Base-by-base conservation (phyloP, 192 early-diverging fungal genomes). In the Backusella parvicylindrica region DNA sequence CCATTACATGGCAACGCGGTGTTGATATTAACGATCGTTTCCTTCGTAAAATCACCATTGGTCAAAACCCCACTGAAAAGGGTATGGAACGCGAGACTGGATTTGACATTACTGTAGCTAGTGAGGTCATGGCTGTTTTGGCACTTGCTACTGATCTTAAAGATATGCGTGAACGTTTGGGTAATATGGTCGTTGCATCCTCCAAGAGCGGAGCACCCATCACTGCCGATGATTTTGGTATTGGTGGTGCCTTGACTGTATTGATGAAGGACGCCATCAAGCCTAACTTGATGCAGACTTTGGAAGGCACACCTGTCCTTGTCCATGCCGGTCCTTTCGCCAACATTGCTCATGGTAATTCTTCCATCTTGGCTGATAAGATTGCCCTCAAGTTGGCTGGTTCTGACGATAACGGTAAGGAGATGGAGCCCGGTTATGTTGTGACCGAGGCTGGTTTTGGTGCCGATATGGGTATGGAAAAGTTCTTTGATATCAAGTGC, bases 401-500 rank as follows among this genome's bases (percentile, higher is more conserved):
- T 43, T 89, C 90, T 16, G 88, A 92, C 23, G 78, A 86, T 6
- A 85, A 82, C 21, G 86, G 85, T 37, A 30, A 83, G 2, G 82
- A 84, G 0, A 79, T 83, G 53, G 82, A 89, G 36, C 82, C 83
- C 41, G 98, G 98, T 9, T 98, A 93, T 73, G 96, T 98, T 33
- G 90, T 98, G 38, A 99, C 98, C 36, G 98, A 99, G 84, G 96
- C 97, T n/a, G 98, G 98, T 16, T 99, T 99, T 78, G 98, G 98
- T 28, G 98, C 98, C 11, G 98, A 99, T 84, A 99, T 99, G 83
- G 98, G 98, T 40, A 97, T 98, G 93, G 98, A 99, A 76, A 99
- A 99, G 84, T 95, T 95, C 85, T 96, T 98, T 86, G 93, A 99
- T 85, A 98, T 99, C 86, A 99, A 99, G 82, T 99, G 98, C 81